Percentiles rank a stretch among this genome's conserved stretches.
These are phyloP conservation scores for Leccinum arenicola DNA, from an alignment of 768 basidiomycete species.

Conservation along the genomic window DNA sequence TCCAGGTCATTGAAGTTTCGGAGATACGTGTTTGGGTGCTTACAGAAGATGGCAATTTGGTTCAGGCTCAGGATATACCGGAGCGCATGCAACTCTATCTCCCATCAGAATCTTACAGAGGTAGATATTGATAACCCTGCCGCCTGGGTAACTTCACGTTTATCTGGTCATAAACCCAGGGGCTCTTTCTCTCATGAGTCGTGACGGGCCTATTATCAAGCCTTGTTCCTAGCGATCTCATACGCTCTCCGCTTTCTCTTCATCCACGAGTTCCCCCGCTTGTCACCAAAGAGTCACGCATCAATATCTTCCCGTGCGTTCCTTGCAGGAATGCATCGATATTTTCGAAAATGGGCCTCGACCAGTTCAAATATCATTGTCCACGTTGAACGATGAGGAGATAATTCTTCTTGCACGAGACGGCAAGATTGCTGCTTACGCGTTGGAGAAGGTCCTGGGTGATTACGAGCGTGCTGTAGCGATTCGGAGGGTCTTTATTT, in stretches of 20 bases:
- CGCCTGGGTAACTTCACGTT: slow-evolving; percentile 80
- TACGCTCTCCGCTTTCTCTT: slow-evolving; percentile 80
- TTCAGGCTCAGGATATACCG: slow-evolving; percentile 86
- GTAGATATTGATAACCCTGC: slow-evolving; percentile 79
- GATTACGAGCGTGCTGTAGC: no score
- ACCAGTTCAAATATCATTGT: no score
- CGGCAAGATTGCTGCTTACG: no score
- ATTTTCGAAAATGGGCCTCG: no score
- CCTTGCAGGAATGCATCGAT: no score
- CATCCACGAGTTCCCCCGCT: slow-evolving; percentile 53
- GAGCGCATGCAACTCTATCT: slow-evolving; percentile 73
- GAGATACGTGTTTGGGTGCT: slow-evolving; percentile 88
- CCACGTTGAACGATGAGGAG: no score
- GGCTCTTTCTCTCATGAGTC: slow-evolving; percentile 58
- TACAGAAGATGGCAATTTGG: slow-evolving; percentile 91
- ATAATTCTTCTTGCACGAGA: no score
- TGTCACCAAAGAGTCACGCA: no score
- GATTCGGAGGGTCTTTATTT: no score
- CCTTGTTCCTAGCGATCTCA: slow-evolving; percentile 76
- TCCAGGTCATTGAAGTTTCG: slow-evolving; percentile 94
- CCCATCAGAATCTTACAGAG: slow-evolving; percentile 60
- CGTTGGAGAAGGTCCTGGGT: no score
- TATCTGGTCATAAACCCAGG: slow-evolving; percentile 67
- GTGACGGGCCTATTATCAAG: slow-evolving; percentile 62
- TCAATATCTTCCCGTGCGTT: no score